Evolutionary conservation across 73 alveolate genomes (phyloP).

Genomic region (Diophrys sp.): DNA sequence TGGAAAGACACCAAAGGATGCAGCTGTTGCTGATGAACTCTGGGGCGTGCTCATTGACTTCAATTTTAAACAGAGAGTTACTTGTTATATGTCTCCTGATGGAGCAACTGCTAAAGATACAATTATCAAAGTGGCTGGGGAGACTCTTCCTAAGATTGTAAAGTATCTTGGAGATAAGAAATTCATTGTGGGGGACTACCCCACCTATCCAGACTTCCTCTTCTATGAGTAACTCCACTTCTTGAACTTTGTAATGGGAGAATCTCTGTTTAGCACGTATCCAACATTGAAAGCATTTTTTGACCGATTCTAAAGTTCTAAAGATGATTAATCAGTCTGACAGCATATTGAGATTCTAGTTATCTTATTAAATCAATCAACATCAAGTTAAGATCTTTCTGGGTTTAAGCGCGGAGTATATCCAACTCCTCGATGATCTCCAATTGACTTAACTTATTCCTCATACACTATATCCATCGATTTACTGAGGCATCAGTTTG

Average conservation of each 20-base stretch:
- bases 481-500: no score
- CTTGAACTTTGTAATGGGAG: slow-evolving; percentile 8
- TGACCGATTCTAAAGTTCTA: no score
- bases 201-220: slow-evolving; percentile 36
- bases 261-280: slow-evolving; percentile 6
- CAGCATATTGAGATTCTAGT: no score
- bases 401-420: no score
- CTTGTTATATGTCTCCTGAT: neutral
- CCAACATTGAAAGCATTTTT: slow-evolving; percentile 25
- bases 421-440: no score
- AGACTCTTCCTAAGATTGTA: slow-evolving; percentile 3
- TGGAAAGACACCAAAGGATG: slow-evolving; percentile 15
- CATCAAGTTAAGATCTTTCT: no score
- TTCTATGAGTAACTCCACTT: slow-evolving; percentile 21
- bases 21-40: slow-evolving; percentile 24
- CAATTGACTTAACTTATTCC: no score
- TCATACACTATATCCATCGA: no score
- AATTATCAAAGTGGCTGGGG: neutral
- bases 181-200: slow-evolving; percentile 39
- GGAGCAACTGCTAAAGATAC: neutral
- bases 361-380: no score
- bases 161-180: slow-evolving; percentile 29
- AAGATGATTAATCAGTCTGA: no score
- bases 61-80: neutral
- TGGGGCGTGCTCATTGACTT: neutral